Conservation (phyloP, 2,329 filamentous ascomycete species). For the Chrysoporthe cubensis region DNA sequence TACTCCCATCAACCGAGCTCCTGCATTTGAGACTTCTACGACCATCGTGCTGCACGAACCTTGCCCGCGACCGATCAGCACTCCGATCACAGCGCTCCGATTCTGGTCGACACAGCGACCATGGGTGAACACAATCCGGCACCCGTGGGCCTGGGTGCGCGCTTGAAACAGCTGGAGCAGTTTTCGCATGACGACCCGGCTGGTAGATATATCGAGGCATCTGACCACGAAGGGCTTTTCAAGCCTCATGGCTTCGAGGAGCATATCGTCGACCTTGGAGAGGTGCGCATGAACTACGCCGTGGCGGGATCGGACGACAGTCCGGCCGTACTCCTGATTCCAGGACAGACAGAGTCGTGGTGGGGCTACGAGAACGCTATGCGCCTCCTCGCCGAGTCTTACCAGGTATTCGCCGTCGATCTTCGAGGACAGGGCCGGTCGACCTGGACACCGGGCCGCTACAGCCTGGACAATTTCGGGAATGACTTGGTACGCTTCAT, state of each 20-base stretch:
- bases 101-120: not conserved
- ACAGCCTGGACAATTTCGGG: slow-evolving; percentile 30
- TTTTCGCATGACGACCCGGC: slow-evolving; percentile 6
- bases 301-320: slow-evolving; percentile 17
- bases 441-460: slow-evolving; percentile 31
- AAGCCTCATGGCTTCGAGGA: slow-evolving; percentile 27
- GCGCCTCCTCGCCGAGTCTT: slow-evolving; percentile 26
- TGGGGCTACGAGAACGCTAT: slow-evolving; percentile 30
- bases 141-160: not conserved
- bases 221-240: slow-evolving; percentile 21
- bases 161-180: slow-evolving; percentile 5
- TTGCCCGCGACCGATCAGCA: not conserved
- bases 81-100: not conserved
- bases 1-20: not conserved
- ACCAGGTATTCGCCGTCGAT: slow-evolving; percentile 31
- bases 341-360: slow-evolving; percentile 30
- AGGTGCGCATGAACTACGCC: slow-evolving; percentile 31
- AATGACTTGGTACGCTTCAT: slow-evolving; percentile 31
- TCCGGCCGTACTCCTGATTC: slow-evolving; percentile 29
- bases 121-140: slow-evolving; percentile 7
- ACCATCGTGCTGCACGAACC: too few species aligned
- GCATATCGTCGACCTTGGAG: slow-evolving; percentile 29
- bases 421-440: slow-evolving; percentile 30
- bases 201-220: slow-evolving; percentile 21
- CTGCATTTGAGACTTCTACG: not conserved